Evolutionary conservation across 306 rosid species (phyloP).

Genomic region (Lotus japonicus): DNA sequence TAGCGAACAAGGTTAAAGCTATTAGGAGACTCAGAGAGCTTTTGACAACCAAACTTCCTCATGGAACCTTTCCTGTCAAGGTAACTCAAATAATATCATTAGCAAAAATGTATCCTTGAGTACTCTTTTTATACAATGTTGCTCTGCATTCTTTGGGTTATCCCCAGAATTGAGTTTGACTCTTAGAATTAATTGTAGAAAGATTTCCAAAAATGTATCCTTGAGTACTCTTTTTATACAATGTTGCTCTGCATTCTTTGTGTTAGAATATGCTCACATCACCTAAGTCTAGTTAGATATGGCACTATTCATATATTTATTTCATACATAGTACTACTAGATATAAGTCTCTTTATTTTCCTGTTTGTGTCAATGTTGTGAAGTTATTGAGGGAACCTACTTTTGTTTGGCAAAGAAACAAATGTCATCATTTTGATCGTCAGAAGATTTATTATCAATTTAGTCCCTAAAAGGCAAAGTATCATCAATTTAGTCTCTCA

Average conservation of each 20-base stretch:
- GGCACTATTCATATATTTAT: neutral
- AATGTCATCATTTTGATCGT: neutral
- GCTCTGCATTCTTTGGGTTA: neutral
- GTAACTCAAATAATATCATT: constrained; percentile 33
- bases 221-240: neutral
- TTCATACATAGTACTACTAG: neutral
- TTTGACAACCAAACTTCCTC: constrained; percentile 93
- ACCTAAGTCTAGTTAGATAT: neutral
- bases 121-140: neutral
- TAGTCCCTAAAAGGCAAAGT: neutral
- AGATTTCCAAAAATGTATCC: no score
- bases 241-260: neutral
- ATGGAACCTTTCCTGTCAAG: constrained; percentile 94
- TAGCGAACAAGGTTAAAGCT: constrained; percentile 98
- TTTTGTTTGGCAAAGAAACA: neutral
- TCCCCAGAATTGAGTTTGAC: no score
- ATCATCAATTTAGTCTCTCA: neutral
- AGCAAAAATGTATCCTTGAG: no score
- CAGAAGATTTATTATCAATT: no score
- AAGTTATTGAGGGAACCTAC: neutral
- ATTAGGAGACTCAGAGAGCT: constrained; percentile 94
- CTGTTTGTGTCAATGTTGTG: neutral
- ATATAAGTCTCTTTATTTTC: neutral
- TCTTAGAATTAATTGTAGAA: no score
- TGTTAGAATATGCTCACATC: neutral